phyloP scores from a whole-genome alignment of 1,284 basidiomycete genomes.

The Kalmanozyma brasiliensis region DNA sequence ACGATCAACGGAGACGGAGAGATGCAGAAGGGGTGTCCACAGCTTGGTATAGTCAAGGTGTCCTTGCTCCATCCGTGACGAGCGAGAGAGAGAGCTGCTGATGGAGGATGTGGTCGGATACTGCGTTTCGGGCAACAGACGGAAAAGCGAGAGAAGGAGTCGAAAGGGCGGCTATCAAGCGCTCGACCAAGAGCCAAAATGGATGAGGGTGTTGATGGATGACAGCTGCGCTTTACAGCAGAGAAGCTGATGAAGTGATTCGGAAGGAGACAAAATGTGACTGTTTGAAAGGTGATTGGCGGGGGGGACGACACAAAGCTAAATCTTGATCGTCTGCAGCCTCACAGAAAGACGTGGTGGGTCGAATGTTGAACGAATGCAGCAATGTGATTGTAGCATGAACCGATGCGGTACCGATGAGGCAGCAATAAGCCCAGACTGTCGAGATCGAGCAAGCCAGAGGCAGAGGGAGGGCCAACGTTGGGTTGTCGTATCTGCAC shows the following conservation, averaged over 20 bases:
- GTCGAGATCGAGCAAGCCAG: neutral
- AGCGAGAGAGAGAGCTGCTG: neutral
- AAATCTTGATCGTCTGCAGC: conserved; percentile 22
- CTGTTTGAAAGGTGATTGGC: conserved; percentile 19
- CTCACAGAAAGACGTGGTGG: conserved; percentile 17
- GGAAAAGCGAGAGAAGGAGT: conserved; percentile 7
- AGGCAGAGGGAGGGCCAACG: conserved; percentile 7
- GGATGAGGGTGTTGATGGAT: conserved; percentile 19
- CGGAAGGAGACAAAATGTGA: conserved; percentile 15
- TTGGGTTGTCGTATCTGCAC: neutral
- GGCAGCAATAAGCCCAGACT: conserved; percentile 1
- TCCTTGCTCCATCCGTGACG: too few relatives aligned
- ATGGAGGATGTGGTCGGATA: neutral
- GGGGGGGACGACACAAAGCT: conserved; percentile 10
- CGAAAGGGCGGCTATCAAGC: neutral
- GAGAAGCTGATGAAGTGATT: conserved; percentile 11
- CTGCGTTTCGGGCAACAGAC: too few relatives aligned
- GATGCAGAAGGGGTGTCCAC: too few relatives aligned
- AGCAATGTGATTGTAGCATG: conserved; percentile 31
- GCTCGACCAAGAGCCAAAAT: neutral
- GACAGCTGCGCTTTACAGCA: neutral
- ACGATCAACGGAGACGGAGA: too few relatives aligned
- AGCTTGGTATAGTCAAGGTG: too few relatives aligned
- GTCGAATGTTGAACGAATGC: conserved; percentile 6
- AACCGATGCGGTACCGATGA: conserved; percentile 7